Conservation (phyloP, 352 stramenopile species). For the Pythium phragmitis region DNA sequence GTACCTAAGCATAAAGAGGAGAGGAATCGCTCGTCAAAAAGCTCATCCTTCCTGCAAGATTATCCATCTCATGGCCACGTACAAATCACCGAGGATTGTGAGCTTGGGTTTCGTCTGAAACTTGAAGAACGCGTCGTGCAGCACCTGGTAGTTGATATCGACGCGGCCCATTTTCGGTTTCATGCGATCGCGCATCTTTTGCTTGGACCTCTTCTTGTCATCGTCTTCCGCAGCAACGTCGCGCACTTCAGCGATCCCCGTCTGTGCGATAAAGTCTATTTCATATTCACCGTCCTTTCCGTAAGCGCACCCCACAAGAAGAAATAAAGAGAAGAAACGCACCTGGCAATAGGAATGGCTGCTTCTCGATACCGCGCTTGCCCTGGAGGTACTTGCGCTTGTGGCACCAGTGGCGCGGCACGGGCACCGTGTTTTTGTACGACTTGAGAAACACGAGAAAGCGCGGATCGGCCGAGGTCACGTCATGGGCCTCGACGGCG, state of each 20-base stretch:
- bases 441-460: slow-evolving; percentile 97
- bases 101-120: slow-evolving; percentile 97
- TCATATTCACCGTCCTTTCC: not conserved
- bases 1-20: slow-evolving; percentile 57
- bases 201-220: slow-evolving; percentile 90
- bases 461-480: slow-evolving; percentile 94
- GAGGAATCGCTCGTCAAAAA: no score
- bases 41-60: no score
- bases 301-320: not conserved
- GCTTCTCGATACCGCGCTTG: slow-evolving; percentile 96
- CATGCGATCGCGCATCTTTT: slow-evolving; percentile 92
- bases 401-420: slow-evolving; percentile 97
- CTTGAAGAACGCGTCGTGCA: slow-evolving; percentile 99
- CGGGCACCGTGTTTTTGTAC: slow-evolving; percentile 94
- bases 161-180: slow-evolving; percentile 96
- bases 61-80: slow-evolving; percentile 34
- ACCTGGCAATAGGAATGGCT: slow-evolving; percentile 90
- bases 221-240: slow-evolving; percentile 80
- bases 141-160: slow-evolving; percentile 97
- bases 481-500: slow-evolving; percentile 96
- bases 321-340: not conserved
- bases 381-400: slow-evolving; percentile 99
- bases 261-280: slow-evolving; percentile 96
- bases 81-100: slow-evolving; percentile 80
- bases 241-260: slow-evolving; percentile 86